A percentile compares a stretch with the other conserved stretches of the same genome.
Evolutionary conservation across 148 eudicot species (phyloP).

Genomic region (Heliamphora exappendiculata): DNA sequence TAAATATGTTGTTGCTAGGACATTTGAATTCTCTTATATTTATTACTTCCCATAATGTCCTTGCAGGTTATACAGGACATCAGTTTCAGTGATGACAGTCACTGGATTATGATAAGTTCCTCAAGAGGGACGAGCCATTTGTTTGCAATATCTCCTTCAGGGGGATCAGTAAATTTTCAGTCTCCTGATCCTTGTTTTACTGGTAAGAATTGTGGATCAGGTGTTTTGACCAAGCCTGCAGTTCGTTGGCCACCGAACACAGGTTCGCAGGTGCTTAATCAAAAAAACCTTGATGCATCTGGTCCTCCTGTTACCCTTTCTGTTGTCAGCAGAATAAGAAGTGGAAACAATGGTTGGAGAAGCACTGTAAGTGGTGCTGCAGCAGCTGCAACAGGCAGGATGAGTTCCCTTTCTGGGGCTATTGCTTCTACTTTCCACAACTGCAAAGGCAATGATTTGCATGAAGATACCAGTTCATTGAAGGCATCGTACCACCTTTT

Average conservation of each 20-base stretch:
- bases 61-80: constrained; percentile 82
- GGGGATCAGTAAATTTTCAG: constrained; percentile 46
- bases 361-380: constrained; percentile 62
- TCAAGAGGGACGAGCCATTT: constrained; percentile 83
- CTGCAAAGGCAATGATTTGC: constrained; percentile 26
- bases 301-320: constrained; percentile 59
- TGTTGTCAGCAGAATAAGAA: constrained; percentile 64
- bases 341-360: constrained; percentile 60
- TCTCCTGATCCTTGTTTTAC: constrained; percentile 26
- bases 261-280: constrained; percentile 26
- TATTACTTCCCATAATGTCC: background rate
- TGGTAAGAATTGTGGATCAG: constrained; percentile 19
- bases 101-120: constrained; percentile 72
- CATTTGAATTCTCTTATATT: background rate
- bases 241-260: constrained; percentile 29
- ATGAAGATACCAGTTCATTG: constrained; percentile 12
- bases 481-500: constrained; percentile 46
- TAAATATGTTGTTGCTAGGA: background rate
- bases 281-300: constrained; percentile 26
- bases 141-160: constrained; percentile 71
- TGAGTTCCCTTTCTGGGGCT: constrained; percentile 39
- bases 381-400: constrained; percentile 55
- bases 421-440: constrained; percentile 59
- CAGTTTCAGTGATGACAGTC: constrained; percentile 72
- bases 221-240: constrained; percentile 21